Conservation (phyloP, 805 yeast species). For the Schwanniomyces pseudopolymorphus region DNA sequence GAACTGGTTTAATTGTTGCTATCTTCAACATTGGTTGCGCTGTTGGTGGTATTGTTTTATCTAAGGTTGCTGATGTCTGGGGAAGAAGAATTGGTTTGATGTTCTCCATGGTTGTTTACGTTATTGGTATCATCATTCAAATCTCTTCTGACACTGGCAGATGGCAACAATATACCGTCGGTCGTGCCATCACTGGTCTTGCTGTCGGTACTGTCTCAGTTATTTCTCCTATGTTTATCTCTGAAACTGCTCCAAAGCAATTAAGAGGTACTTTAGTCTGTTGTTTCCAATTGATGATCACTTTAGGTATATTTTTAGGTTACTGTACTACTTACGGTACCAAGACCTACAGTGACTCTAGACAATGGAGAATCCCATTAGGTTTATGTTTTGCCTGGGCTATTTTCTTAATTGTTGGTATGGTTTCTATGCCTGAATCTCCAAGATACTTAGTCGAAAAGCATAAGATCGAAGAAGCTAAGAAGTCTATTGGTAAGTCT, state of each 20-base stretch:
- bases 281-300: slow-evolving; percentile 67
- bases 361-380: slow-evolving; percentile 70
- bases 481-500: slow-evolving; percentile 51
- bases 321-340: slow-evolving; percentile 68
- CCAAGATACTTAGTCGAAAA: slow-evolving; percentile 61
- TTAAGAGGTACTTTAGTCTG: slow-evolving; percentile 72
- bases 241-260: slow-evolving; percentile 69
- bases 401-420: slow-evolving; percentile 46
- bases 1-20: slow-evolving; percentile 54
- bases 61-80: slow-evolving; percentile 55
- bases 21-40: slow-evolving; percentile 72
- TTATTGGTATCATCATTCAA: slow-evolving; percentile 62
- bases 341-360: slow-evolving; percentile 47
- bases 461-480: slow-evolving; percentile 53
- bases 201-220: slow-evolving; percentile 75
- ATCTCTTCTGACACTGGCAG: slow-evolving; percentile 45
- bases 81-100: slow-evolving; percentile 63
- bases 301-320: slow-evolving; percentile 70
- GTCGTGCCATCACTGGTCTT: slow-evolving; percentile 64
- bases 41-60: slow-evolving; percentile 62
- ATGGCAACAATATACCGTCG: slow-evolving; percentile 67
- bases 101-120: slow-evolving; percentile 54
- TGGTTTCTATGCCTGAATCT: slow-evolving; percentile 66
- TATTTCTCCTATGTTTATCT: slow-evolving; percentile 62
- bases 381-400: slow-evolving; percentile 58